Evolutionary conservation across 1,284 basidiomycete genomes (phyloP).

Genomic region (Chondrostereum purpureum): DNA sequence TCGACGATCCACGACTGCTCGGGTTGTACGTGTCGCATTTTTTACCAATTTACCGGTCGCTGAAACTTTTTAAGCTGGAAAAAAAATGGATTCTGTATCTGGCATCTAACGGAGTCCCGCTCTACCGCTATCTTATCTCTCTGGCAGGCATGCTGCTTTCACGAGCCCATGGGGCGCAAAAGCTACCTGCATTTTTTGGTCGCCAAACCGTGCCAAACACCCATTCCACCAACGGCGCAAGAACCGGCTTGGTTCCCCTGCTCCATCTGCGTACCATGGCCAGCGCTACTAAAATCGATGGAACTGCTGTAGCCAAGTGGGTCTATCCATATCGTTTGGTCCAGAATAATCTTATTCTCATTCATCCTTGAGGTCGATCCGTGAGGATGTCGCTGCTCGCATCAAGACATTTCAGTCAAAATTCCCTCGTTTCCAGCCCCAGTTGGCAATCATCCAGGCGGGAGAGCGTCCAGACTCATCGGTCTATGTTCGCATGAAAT

Average conservation of each 20-base stretch:
- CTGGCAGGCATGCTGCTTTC: not conserved
- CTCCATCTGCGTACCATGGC: slow-evolving; percentile 48
- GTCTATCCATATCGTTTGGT: slow-evolving; percentile 18
- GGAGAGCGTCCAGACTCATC: slow-evolving; percentile 86
- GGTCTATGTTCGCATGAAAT: slow-evolving; percentile 97
- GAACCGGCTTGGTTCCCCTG: slow-evolving; percentile 21
- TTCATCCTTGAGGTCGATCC: slow-evolving; percentile 57
- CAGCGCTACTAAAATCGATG: slow-evolving; percentile 66
- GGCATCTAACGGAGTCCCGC: no score
- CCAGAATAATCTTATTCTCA: slow-evolving; percentile 13
- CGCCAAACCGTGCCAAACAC: not conserved
- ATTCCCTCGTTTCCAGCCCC: slow-evolving; percentile 82
- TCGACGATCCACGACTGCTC: no score
- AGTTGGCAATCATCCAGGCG: slow-evolving; percentile 92
- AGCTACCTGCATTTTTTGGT: not conserved
- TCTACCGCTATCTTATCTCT: no score
- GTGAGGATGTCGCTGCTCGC: slow-evolving; percentile 61
- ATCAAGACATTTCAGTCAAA: slow-evolving; percentile 57
- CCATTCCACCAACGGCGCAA: slow-evolving; percentile 1
- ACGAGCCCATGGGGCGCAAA: not conserved
- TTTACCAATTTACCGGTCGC: no score
- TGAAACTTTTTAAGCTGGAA: no score
- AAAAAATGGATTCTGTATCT: no score
- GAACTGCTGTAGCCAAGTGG: slow-evolving; percentile 84
- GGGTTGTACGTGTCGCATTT: no score